These are phyloP conservation scores for Boletus rubropictus DNA, from an alignment of 768 basidiomycete genomes.

Conservation along the genomic window DNA sequence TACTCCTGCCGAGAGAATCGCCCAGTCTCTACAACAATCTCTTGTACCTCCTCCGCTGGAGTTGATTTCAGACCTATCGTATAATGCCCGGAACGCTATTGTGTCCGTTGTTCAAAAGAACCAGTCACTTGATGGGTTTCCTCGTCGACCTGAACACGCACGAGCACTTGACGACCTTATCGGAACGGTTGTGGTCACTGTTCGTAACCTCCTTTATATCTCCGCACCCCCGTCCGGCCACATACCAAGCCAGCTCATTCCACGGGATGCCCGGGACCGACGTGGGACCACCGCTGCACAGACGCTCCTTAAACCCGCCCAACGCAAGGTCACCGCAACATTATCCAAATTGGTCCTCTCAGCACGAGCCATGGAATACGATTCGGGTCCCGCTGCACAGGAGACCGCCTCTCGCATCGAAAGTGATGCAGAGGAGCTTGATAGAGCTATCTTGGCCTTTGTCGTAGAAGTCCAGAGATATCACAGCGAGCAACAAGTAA, in stretches of 20 bases:
- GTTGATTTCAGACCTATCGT: conserved; percentile 55
- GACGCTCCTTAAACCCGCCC: conserved; percentile 68
- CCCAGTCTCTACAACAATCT: conserved; percentile 57
- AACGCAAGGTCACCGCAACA: conserved; percentile 83
- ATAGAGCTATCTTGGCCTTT: conserved; percentile 63
- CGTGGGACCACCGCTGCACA: conserved; percentile 42
- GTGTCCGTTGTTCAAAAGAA: conserved; percentile 53
- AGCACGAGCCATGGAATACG: conserved; percentile 83
- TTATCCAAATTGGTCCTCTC: conserved; percentile 86
- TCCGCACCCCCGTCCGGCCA: conserved; percentile 56
- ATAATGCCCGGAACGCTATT: conserved; percentile 54
- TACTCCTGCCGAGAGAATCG: conserved; percentile 63
- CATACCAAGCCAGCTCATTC: conserved; percentile 51
- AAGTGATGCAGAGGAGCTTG: conserved; percentile 70
- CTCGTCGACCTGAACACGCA: conserved; percentile 50
- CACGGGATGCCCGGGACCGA: conserved; percentile 43
- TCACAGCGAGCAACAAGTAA: conserved; percentile 32
- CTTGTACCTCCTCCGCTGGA: conserved; percentile 55
- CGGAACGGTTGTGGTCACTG: conserved; percentile 56
- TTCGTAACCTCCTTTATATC: conserved; percentile 71
- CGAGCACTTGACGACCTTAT: conserved; percentile 59
- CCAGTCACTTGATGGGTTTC: conserved; percentile 41
- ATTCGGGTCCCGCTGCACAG: conserved; percentile 55
- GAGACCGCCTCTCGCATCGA: conserved; percentile 69
- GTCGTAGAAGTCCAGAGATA: conserved; percentile 63